These are phyloP conservation scores for Parasitella parasitica DNA, from an alignment of 371 early-diverging fungal species.

Conservation along the genomic window DNA sequence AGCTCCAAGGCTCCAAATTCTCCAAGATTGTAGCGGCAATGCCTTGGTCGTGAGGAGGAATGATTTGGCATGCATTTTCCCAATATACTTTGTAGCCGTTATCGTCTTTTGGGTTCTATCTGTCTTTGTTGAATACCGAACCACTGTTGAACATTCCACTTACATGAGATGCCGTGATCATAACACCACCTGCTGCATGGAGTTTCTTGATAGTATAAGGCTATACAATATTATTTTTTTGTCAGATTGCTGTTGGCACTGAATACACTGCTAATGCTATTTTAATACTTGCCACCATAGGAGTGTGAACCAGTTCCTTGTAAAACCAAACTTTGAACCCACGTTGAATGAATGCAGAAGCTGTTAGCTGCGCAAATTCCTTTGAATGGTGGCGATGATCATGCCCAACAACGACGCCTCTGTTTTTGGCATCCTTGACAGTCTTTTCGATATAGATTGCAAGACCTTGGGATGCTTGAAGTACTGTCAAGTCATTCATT, in stretches of 20 bases:
- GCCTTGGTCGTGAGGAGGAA: slow-evolving; percentile 84
- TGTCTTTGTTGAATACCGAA: neutral
- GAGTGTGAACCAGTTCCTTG: slow-evolving; percentile 80
- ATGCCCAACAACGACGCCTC: slow-evolving; percentile 93
- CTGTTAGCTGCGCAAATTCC: slow-evolving; percentile 83
- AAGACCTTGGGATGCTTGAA: slow-evolving; percentile 84
- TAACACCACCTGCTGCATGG: slow-evolving; percentile 87
- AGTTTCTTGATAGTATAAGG: slow-evolving; percentile 83
- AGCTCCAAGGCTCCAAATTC: slow-evolving; percentile 74
- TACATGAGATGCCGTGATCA: slow-evolving; percentile 97
- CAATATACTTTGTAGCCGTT: slow-evolving; percentile 98
- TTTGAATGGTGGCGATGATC: slow-evolving; percentile 92
- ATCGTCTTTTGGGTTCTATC: slow-evolving; percentile 91
- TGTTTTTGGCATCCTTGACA: slow-evolving; percentile 52
- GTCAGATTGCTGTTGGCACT: neutral
- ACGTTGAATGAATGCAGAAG: slow-evolving; percentile 78
- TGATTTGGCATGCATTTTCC: slow-evolving; percentile 92
- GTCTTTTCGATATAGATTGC: slow-evolving; percentile 57
- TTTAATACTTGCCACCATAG: slow-evolving; percentile 64
- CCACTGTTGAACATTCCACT: neutral
- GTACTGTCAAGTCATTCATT: slow-evolving; percentile 94
- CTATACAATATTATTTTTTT: slow-evolving; percentile 16
- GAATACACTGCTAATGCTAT: neutral
- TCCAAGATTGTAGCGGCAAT: slow-evolving; percentile 76
- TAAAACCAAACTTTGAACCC: slow-evolving; percentile 87